Conservation (phyloP, 2,329 filamentous ascomycete species). For the Myriosclerotinia curreyana region DNA sequence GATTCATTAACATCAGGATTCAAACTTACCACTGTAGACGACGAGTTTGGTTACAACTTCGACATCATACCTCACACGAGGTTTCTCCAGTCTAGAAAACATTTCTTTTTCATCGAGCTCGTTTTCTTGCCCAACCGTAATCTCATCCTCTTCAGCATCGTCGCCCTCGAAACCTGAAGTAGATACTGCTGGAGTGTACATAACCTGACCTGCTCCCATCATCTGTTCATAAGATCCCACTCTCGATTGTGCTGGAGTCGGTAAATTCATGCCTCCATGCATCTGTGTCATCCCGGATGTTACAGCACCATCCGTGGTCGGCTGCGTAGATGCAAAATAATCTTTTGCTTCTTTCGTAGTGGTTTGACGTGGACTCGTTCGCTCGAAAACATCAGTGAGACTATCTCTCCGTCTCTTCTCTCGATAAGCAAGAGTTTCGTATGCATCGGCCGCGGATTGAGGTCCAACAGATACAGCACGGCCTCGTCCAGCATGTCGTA, state of each 20-base stretch:
- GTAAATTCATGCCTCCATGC: slow-evolving; percentile 43
- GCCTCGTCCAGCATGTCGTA: slow-evolving; percentile 73
- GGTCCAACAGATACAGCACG: slow-evolving; percentile 87
- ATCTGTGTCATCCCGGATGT: slow-evolving; percentile 44
- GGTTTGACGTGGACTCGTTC: slow-evolving; percentile 26
- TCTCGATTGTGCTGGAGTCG: slow-evolving; percentile 46
- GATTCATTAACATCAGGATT: slow-evolving; percentile 17
- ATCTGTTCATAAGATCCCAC: slow-evolving; percentile 66
- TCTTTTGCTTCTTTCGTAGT: slow-evolving; percentile 22
- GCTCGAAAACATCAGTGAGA: slow-evolving; percentile 35
- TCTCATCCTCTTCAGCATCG: slow-evolving; percentile 40
- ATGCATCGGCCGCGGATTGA: slow-evolving; percentile 93
- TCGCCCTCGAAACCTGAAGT: slow-evolving; percentile 39
- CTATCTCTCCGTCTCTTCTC: slow-evolving; percentile 66
- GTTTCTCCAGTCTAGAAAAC: slow-evolving; percentile 79
- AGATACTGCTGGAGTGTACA: slow-evolving; percentile 37
- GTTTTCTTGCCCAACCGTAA: slow-evolving; percentile 48
- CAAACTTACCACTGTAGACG: slow-evolving; percentile 79
- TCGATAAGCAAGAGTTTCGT: slow-evolving; percentile 89
- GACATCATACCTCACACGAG: slow-evolving; percentile 93
- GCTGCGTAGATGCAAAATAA: slow-evolving; percentile 20
- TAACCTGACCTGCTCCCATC: slow-evolving; percentile 65
- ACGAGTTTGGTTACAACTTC: slow-evolving; percentile 96
- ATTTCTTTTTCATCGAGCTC: slow-evolving; percentile 67
- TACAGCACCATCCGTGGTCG: slow-evolving; percentile 31